Conservation (phyloP, 106 monocot genomes). For the Iris macrosiphon region DNA sequence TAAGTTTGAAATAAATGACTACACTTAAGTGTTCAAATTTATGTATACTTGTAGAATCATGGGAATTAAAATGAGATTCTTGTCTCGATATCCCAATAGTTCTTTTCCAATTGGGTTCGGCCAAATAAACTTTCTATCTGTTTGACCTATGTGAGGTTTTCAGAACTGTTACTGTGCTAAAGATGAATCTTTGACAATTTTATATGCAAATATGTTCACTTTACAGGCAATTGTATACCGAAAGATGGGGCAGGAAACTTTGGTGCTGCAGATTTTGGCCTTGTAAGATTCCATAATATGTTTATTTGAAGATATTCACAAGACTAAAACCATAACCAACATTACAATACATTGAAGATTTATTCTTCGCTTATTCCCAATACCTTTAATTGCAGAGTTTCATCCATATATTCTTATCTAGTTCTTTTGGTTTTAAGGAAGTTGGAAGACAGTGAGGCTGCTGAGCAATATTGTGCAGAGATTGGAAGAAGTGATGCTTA, state of each 20-base stretch:
- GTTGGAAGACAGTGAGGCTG: constrained; percentile 93
- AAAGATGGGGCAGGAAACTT: constrained; percentile 87
- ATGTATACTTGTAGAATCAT: no score
- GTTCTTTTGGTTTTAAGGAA: constrained; percentile 47
- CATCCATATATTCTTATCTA: neutral
- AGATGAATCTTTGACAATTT: neutral
- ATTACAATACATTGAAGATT: neutral
- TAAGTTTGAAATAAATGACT: no score
- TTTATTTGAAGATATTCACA: no score
- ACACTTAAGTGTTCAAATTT: no score
- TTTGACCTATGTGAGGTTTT: neutral
- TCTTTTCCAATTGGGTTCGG: neutral
- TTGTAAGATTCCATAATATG: constrained; percentile 60
- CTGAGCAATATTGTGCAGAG: constrained; percentile 95
- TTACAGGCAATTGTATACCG: constrained; percentile 86
- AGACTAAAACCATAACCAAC: neutral
- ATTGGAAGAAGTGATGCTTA: constrained; percentile 93
- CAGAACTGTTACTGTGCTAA: neutral
- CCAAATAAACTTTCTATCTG: neutral
- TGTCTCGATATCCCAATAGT: no score
- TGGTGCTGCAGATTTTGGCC: constrained; percentile 89
- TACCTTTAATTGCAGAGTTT: neutral
- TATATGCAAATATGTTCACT: neutral
- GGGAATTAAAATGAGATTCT: no score
- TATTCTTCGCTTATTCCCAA: neutral